A percentile compares a stretch with the other conserved stretches of the same genome.
Evolutionary conservation across 345 rosid genomes (phyloP).

Genomic region (Iberis pinnata): DNA sequence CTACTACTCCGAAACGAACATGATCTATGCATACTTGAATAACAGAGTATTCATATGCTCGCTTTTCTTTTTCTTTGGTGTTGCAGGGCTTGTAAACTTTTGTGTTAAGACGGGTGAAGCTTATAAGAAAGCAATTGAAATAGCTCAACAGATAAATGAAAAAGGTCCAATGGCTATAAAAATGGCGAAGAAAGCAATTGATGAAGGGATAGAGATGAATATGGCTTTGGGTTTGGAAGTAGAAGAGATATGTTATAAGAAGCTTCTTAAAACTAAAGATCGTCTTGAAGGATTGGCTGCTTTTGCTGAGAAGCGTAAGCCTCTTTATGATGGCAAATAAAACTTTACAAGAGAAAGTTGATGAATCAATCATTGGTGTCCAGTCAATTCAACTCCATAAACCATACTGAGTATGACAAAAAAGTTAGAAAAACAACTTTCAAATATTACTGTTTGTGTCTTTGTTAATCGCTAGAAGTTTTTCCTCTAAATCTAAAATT

Average conservation of each 20-base stretch:
- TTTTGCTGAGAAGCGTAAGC: slow-evolving; percentile 84
- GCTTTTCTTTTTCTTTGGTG: neutral
- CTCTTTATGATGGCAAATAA: slow-evolving; percentile 48
- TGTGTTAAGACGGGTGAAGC: slow-evolving; percentile 69
- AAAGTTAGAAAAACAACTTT: no score
- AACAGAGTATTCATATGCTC: neutral
- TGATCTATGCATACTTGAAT: neutral
- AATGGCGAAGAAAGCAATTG: slow-evolving; percentile 75
- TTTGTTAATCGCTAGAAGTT: no score
- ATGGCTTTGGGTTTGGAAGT: slow-evolving; percentile 50
- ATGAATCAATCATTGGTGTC: no score
- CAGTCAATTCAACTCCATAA: no score
- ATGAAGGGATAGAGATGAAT: slow-evolving; percentile 58
- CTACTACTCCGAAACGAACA: no score
- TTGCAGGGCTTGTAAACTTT: slow-evolving; percentile 70
- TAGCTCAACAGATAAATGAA: slow-evolving; percentile 72
- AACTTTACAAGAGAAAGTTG: neutral
- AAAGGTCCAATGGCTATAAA: slow-evolving; percentile 81
- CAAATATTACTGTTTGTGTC: no score
- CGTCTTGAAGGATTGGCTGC: slow-evolving; percentile 88
- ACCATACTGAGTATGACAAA: no score
- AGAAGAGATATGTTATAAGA: slow-evolving; percentile 71
- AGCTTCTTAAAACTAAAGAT: slow-evolving; percentile 52
- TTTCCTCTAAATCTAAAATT: no score
- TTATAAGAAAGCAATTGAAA: slow-evolving; percentile 64